Base-by-base conservation (phyloP, 169 alveolate genomes). In the Plasmodium falciparum region DNA sequence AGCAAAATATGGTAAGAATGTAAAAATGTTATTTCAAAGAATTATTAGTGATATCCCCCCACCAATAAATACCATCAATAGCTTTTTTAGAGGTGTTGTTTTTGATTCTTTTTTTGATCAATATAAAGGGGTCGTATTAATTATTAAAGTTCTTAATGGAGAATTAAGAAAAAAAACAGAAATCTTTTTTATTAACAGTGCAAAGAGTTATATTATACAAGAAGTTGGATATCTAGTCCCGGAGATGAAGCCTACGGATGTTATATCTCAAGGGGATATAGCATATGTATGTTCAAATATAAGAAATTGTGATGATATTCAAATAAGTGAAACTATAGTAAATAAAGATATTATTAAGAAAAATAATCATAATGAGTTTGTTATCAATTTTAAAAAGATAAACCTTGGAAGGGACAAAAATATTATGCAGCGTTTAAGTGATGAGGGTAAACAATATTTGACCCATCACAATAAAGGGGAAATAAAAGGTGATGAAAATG, bases 31-130 rank as follows among this genome's bases (percentile, higher is more conserved):
- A 39, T 93, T 97, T 67, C 93, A 94, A 56, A 92, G 92, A 56
- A 94, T 97, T 4, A 95, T 96, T 2, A 92, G 80, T 43, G 89
- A 85, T 70, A 71, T 97, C 24, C 97, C 97, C 24, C 97, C 96
- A 17, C 99, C 99, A 12, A 22, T 88, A 43, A 93, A 73, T 7
- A 78, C 83, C 65, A 58, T 78, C 56, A 92, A 93, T n/a, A 59
- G 90, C 22, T 96, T 97, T 8, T 93, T 96, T 20, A 93, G 96
- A 78, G 98, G 97, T 11, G 95, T 97, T 45, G 93, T 98, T 17
- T 97, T 98, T 92, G 99, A 98, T 92, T 95, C 98, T 54, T 93
- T 95, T 94, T 98, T 93, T 83, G 97, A 95, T 56, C 92, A 94
- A n/a, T 94, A 96, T 74, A 93, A 96, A 75, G 99, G 99, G 47